Evolutionary conservation across 805 yeast species (phyloP), one percentile per base, ranked within the genome.

Genomic region (Pichia kluyveri): DNA sequence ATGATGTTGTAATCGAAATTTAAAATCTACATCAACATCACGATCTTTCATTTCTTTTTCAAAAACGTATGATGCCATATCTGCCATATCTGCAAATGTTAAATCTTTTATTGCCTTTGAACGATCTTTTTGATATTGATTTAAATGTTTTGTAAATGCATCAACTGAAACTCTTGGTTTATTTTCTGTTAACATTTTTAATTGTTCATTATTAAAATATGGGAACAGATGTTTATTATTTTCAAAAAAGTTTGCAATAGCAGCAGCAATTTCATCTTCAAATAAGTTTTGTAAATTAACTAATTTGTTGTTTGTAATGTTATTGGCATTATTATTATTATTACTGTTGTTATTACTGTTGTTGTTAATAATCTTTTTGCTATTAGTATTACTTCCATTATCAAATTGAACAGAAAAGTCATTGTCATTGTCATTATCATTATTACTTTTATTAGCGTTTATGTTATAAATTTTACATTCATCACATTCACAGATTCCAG

Each of bases 161-260:
- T 46, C 48, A 15, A 41, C 19, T 7, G 42, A 46, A 17, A 41
- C 31, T 18, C 38, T 27, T 5, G 32, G 36, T 18, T 28, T 40
- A 14, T 23, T 19, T 19, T 31, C 47, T 10, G 38, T 18, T 9
- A 32, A 28, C 7, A 41, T 17, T 18, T 36, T 32, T 5, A 31
- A 5, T 8, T 39, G 32, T 6, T 30, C 17, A 23, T 27, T 17
- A 38, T 48, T 45, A n/a, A 36, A n/a, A 28, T 40, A 38, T 8
- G 44, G 41, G 12, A 49, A 42, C 11, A 52, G 30, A 23, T 41
- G n/a, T 40, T 46, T 45, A 28, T 45, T 49, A 27, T 50, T 45
- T 42, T 51, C 54, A 15, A 54, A 43, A 14, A 58, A 53, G 30
- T 49, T 48, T 0, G 57, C 52, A 23, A 57, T 53, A 8, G 50